Conservation (phyloP, 805 yeast species). For the Ogataea polymorpha region DNA sequence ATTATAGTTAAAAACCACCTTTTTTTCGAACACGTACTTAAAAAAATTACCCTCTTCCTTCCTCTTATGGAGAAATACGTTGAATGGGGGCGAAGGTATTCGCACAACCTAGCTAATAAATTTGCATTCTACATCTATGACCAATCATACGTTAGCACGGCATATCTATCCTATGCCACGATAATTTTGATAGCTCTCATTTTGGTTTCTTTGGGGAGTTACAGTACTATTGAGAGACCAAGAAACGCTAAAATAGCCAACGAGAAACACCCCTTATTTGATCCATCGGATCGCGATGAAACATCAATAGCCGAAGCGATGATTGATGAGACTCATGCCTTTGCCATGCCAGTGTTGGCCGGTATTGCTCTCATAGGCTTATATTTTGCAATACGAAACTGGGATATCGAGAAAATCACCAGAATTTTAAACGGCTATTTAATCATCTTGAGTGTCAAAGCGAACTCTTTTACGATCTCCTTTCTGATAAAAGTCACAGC, state of each 20-base stretch:
- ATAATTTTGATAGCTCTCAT: conserved; percentile 24
- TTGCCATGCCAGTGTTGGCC: conserved; percentile 44
- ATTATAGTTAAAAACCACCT: background rate
- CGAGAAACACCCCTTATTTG: conserved; percentile 38
- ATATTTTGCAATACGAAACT: conserved; percentile 35
- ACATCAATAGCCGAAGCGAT: conserved; percentile 12
- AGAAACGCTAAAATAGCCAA: conserved; percentile 33
- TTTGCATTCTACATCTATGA: conserved; percentile 23
- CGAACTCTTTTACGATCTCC: conserved; percentile 32
- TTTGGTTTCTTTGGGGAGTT: conserved; percentile 34
- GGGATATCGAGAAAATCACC: conserved; percentile 32
- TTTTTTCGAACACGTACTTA: conserved; percentile 11
- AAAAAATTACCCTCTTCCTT: conserved; percentile 3
- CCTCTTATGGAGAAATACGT: conserved; percentile 3
- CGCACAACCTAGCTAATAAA: conserved; percentile 7
- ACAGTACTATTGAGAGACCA: conserved; percentile 33
- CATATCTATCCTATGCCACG: conserved; percentile 17
- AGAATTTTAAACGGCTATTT: conserved; percentile 36
- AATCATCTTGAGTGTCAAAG: conserved; percentile 31
- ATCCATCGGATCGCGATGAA: conserved; percentile 38
- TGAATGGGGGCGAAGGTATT: conserved; percentile 4
- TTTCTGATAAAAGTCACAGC: conserved; percentile 26
- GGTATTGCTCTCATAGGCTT: conserved; percentile 37
- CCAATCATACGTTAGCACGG: conserved; percentile 15
- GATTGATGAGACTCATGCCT: conserved; percentile 32